Percentiles rank a stretch among this genome's conserved stretches.
Evolutionary conservation across 306 rosid genomes (phyloP).

Genomic region (Castanospermum australe): DNA sequence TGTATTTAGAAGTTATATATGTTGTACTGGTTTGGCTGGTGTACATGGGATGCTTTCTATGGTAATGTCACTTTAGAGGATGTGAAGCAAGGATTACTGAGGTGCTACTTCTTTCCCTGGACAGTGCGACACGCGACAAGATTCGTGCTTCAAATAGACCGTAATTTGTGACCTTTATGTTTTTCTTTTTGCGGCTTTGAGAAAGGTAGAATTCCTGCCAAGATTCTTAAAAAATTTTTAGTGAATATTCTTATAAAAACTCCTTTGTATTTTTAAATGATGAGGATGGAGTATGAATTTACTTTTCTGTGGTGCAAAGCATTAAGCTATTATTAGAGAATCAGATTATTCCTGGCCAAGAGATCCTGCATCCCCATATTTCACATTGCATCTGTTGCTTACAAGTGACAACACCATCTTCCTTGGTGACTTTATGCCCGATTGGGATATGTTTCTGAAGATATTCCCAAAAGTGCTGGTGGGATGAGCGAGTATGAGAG

Average conservation of each 20-base stretch:
- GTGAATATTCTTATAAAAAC: constrained; percentile 73
- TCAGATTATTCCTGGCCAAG: too few relatives aligned
- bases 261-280: too few relatives aligned
- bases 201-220: constrained; percentile 77
- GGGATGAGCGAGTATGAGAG: constrained; percentile 66
- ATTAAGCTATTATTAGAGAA: too few relatives aligned
- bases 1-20: constrained; percentile 81
- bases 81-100: constrained; percentile 72
- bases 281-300: too few relatives aligned
- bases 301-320: too few relatives aligned
- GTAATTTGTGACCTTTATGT: neutral
- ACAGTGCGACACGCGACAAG: neutral
- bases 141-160: neutral
- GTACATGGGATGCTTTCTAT: constrained; percentile 99
- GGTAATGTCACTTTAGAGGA: constrained; percentile 76
- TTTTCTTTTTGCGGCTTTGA: constrained; percentile 49
- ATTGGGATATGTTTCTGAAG: constrained; percentile 72
- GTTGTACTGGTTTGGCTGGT: constrained; percentile 97
- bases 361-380: too few relatives aligned
- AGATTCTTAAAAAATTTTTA: too few relatives aligned
- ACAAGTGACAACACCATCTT: too few relatives aligned
- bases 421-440: too few relatives aligned
- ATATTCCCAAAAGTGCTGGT: constrained; percentile 44
- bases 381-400: too few relatives aligned
- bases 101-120: constrained; percentile 40